A percentile compares a stretch with the other conserved stretches of the same genome.
phyloP scores from a whole-genome alignment of 768 basidiomycete species.

The Cubamyces sp. region DNA sequence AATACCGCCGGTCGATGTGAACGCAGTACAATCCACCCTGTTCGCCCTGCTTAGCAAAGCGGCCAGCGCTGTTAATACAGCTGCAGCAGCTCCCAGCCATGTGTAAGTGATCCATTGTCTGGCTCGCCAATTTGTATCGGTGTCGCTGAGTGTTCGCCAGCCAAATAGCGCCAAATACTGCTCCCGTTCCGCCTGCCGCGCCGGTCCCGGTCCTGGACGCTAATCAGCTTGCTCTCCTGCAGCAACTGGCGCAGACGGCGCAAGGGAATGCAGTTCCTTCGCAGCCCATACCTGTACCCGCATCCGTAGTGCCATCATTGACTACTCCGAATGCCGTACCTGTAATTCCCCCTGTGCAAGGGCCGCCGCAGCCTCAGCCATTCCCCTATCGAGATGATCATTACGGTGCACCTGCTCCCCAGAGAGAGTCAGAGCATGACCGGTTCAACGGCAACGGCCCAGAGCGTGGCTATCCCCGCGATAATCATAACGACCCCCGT shows the following conservation, averaged over 20 bases:
- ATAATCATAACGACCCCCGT: conserved; percentile 58
- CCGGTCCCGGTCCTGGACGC: conserved; percentile 47
- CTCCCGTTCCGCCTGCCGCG: conserved; percentile 35
- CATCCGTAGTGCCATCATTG: conserved; percentile 36
- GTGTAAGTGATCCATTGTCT: conserved; percentile 41
- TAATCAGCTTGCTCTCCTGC: conserved; percentile 70
- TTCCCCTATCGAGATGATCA: conserved; percentile 50
- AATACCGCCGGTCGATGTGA: conserved; percentile 31
- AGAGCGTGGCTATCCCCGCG: conserved; percentile 50
- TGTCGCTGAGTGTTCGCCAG: conserved; percentile 37
- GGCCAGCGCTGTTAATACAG: conserved; percentile 44
- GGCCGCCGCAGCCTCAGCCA: conserved; percentile 33
- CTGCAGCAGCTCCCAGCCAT: conserved; percentile 30
- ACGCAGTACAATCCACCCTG: conserved; percentile 64
- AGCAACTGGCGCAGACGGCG: conserved; percentile 74
- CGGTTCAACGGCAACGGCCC: conserved; percentile 44
- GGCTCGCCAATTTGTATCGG: background rate
- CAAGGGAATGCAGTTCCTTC: conserved; percentile 33
- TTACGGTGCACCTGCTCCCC: conserved; percentile 30
- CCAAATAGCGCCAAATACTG: conserved; percentile 65
- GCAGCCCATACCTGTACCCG: conserved; percentile 34
- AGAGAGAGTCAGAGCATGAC: conserved; percentile 46
- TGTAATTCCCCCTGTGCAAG: conserved; percentile 35
- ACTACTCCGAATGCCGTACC: conserved; percentile 34
- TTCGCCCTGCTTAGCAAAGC: conserved; percentile 74